Base-by-base conservation (phyloP, 495 filamentous ascomycete genomes). In the Daldinia vernicosa region DNA sequence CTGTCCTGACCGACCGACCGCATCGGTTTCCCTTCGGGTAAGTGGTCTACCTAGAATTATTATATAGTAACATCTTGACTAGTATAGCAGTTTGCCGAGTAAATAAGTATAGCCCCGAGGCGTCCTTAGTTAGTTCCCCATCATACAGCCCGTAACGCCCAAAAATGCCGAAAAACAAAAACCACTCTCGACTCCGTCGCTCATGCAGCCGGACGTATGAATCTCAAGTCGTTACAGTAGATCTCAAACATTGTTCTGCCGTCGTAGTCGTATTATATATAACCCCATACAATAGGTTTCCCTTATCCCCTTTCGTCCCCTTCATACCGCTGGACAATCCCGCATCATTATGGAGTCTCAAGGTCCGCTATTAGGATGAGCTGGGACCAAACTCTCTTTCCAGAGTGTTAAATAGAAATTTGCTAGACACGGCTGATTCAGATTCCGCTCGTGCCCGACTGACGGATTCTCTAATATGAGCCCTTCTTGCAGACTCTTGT, bases 401-500 rank as follows among this genome's bases (percentile, higher is more conserved):
- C 5, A 59, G 24, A 47, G 5, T 11, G n/a, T 57, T 58, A 7
- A 33, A 26, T 22, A 28, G 37, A 3, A 15, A 27, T 39, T 8
- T 15, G 12, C 24, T 28, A 14, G 47, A 17, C 17, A 72, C 17
- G 33, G 69, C 58, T 5, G 74, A 70, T 61, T 75, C 75, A 7
- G 75, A 75, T 51, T 60, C 61, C 27, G 75, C 69, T 22, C 72
- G 59, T 53, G 63, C 67, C 17, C 74, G 63, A 39, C 24, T 63
- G 19, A 58, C 35, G 50, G 53, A 66, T 35, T 75, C 75, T 37
- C 75, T 57, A 14, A 67, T 60, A 9, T 69, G 17, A 43, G 73
- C 75, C 64, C 75, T 73, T 62, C 57, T 75, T 0, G 73, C 75
- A 5, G 69, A 73, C 32, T 75, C 75, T 19, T 75, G 72, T 7